Evolutionary conservation across 1,139 yeast genomes (phyloP).

Genomic region (Suhomyces guaymorum): DNA sequence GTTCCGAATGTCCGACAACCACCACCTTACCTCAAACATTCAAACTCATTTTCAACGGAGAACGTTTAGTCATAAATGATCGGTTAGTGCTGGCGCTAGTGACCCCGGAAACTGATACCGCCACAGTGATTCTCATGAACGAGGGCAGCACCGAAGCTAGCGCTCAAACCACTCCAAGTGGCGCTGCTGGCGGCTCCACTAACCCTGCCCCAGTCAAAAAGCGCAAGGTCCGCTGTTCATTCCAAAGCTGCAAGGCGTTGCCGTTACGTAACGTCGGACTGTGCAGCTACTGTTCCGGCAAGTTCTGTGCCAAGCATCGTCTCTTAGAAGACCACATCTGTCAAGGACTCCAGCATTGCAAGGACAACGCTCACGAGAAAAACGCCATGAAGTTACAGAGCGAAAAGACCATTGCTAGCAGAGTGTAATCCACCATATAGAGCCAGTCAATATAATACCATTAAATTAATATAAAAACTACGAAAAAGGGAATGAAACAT

Average conservation of each 20-base stretch:
- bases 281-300: constrained; percentile 83
- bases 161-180: constrained; percentile 16
- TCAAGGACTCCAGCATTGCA: constrained; percentile 74
- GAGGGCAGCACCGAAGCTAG: constrained; percentile 30
- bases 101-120: constrained; percentile 21
- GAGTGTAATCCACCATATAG: too few species aligned
- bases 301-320: constrained; percentile 85
- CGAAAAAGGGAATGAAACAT: too few species aligned
- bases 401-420: constrained; percentile 44
- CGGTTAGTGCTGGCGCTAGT: constrained; percentile 25
- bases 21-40: constrained; percentile 40
- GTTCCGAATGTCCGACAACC: constrained; percentile 40
- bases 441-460: too few species aligned
- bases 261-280: constrained; percentile 87
- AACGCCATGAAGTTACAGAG: constrained; percentile 37
- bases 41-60: constrained; percentile 56
- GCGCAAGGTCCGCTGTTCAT: constrained; percentile 65
- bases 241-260: constrained; percentile 59
- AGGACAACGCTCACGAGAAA: constrained; percentile 68
- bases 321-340: constrained; percentile 84
- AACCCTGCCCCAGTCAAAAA: constrained; percentile 50
- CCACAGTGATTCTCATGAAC: constrained; percentile 49
- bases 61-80: constrained; percentile 41
- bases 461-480: too few species aligned
- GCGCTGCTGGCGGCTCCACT: constrained; percentile 40